A percentile compares a stretch with the other conserved stretches of the same genome.
Conservation (phyloP, 2,329 filamentous ascomycete genomes). For the Sarocladium brachiariae region DNA sequence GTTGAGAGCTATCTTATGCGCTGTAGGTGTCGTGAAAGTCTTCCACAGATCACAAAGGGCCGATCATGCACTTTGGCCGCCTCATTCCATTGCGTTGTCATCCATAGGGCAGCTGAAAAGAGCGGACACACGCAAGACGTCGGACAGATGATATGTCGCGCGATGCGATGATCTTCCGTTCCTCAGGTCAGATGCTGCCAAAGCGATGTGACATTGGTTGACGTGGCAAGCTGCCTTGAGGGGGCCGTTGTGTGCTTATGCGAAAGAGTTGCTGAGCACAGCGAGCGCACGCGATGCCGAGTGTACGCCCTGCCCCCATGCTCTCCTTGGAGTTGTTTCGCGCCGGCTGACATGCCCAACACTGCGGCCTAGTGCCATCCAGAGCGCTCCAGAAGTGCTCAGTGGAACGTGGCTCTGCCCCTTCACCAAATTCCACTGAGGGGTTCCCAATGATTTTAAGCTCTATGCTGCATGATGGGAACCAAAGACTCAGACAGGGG, state of each 20-base stretch:
- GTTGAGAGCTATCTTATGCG: no score
- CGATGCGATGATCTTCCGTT: neutral
- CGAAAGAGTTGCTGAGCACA: neutral
- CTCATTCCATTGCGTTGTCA: neutral
- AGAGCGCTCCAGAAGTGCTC: constrained; percentile 8
- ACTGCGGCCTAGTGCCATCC: constrained; percentile 6
- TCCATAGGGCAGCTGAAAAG: neutral
- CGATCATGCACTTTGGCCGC: constrained; percentile 3
- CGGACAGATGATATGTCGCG: constrained; percentile 7
- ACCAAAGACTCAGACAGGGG: neutral
- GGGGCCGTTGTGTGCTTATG: neutral
- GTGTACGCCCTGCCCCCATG: neutral
- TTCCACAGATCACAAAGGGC: neutral
- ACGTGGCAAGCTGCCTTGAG: neutral
- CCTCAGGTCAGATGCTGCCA: neutral
- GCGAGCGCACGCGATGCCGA: neutral
- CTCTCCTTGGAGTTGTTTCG: neutral
- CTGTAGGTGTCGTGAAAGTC: neutral
- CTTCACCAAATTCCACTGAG: no score
- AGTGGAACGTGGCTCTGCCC: constrained; percentile 4
- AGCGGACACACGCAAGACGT: constrained; percentile 4
- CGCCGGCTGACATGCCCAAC: neutral
- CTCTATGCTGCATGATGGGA: neutral
- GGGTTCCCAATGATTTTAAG: no score
- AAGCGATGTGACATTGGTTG: neutral